Evolutionary conservation across 1,284 basidiomycete genomes (phyloP), one percentile per base, ranked within the genome.

Genomic region (Leccinum solheimii): DNA sequence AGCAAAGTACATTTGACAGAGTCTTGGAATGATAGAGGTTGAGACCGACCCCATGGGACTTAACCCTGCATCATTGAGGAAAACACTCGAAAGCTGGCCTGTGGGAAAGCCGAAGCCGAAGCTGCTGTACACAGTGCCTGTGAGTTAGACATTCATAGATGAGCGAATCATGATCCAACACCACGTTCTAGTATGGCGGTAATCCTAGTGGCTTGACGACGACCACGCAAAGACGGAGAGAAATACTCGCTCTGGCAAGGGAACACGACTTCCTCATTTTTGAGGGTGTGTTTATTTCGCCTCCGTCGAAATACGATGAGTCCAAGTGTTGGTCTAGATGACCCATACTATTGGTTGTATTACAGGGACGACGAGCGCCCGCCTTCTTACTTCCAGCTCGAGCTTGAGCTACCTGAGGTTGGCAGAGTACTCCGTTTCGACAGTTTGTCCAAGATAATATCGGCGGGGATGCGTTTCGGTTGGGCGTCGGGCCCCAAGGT

Each of bases 381-480:
- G 52, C 85, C 87, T 2, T 90, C 86, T 3, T 95, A 94, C 76
- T 92, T 93, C 75, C 78, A 84, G 59, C 81, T 94, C 55, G 92
- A 95, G 70, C 78, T 68, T 3, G 78, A 83, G 53, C 76, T 82
- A 64, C 75, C 77, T n/a, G 79, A 83, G 63, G 83, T 84, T 32
- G 92, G 92, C 2, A 83, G 87, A 23, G 90, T 94, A 4, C 64
- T 94, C 52, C 84, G 92, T 55, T 92, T 95, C 70, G 93, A 95
- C 72, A 90, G 87, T 72, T 82, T 97, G 65, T 92, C 88, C 60
- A 97, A 97, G 79, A 83, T 95, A 38, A 78, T 95, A 27, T 91
- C 90, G 19, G 88, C 87, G 11, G 92, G 91, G 61, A 83, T 90
- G 66, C 83, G 87, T 51, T 82, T 94, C 64, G 94, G 94, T 10